A percentile compares a stretch with the other conserved stretches of the same genome.
These are phyloP conservation scores for Magnaporthales sp. DNA, from an alignment of 2,329 filamentous ascomycete genomes.

Conservation along the genomic window DNA sequence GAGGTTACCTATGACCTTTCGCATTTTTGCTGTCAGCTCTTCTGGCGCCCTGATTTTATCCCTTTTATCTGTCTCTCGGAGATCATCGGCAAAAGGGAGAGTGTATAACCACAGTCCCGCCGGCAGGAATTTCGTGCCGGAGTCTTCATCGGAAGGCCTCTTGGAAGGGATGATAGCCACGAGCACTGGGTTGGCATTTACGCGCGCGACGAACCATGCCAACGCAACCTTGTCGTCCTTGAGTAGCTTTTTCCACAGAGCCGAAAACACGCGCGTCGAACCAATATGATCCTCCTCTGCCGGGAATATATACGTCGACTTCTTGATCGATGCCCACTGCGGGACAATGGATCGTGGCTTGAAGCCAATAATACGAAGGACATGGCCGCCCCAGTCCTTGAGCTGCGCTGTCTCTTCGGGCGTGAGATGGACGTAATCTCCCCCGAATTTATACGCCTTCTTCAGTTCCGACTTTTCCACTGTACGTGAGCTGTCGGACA, in stretches of 20 bases:
- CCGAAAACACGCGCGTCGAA: constrained; percentile 86
- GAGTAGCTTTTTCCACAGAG: constrained; percentile 79
- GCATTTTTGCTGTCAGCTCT: constrained; percentile 71
- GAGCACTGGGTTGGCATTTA: constrained; percentile 70
- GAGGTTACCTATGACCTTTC: constrained; percentile 71
- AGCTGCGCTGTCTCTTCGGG: constrained; percentile 74
- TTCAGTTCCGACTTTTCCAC: constrained; percentile 76
- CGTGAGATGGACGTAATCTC: constrained; percentile 78
- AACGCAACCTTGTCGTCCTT: constrained; percentile 73
- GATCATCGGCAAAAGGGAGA: constrained; percentile 82
- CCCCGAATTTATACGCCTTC: constrained; percentile 94
- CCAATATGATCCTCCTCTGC: constrained; percentile 85
- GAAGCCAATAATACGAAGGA: constrained; percentile 88
- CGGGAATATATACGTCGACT: constrained; percentile 88
- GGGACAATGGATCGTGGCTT: constrained; percentile 70
- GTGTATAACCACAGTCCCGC: constrained; percentile 84
- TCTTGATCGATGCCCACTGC: constrained; percentile 77
- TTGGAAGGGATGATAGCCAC: constrained; percentile 74
- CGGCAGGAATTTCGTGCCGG: constrained; percentile 62
- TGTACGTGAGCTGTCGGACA: constrained; percentile 63
- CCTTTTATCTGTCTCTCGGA: constrained; percentile 61
- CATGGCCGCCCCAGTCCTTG: constrained; percentile 70
- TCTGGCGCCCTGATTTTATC: constrained; percentile 51
- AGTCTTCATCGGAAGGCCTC: constrained; percentile 54
- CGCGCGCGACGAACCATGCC: constrained; percentile 80